Conservation (phyloP, 495 filamentous ascomycete genomes). For the Aspergillus homomorphus region DNA sequence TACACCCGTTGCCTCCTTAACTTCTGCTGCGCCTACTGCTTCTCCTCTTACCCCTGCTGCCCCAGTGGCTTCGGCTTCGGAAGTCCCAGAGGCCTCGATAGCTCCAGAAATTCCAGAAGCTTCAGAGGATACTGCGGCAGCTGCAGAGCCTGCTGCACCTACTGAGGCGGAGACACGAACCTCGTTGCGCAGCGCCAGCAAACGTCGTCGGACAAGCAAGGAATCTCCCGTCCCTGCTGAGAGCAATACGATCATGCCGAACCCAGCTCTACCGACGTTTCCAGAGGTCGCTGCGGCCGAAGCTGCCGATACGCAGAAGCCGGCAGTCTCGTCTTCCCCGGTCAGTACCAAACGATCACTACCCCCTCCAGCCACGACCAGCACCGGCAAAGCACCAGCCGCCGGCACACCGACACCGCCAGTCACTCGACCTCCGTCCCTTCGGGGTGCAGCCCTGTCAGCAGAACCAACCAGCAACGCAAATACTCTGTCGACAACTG, state of each 20-base stretch:
- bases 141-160: neutral
- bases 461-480: slow-evolving; percentile 28
- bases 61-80: neutral
- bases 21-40: neutral
- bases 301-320: slow-evolving; percentile 17
- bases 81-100: neutral
- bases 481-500: slow-evolving; percentile 11
- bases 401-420: slow-evolving; percentile 33
- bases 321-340: slow-evolving; percentile 27
- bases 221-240: slow-evolving; percentile 19
- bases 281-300: slow-evolving; percentile 11
- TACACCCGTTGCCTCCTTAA: neutral
- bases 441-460: slow-evolving; percentile 41
- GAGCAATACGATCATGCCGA: slow-evolving; percentile 29
- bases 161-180: slow-evolving; percentile 17
- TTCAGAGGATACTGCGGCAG: neutral
- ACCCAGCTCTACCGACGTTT: slow-evolving; percentile 8
- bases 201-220: slow-evolving; percentile 24
- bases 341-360: slow-evolving; percentile 26
- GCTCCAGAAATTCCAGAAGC: neutral
- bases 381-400: slow-evolving; percentile 9
- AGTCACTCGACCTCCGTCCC: slow-evolving; percentile 40
- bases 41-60: neutral
- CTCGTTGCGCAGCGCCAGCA: slow-evolving; percentile 21
- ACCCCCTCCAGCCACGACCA: slow-evolving; percentile 6